Evolutionary conservation across 805 yeast species (phyloP).

Genomic region (Teunomyces aglyptinius): DNA sequence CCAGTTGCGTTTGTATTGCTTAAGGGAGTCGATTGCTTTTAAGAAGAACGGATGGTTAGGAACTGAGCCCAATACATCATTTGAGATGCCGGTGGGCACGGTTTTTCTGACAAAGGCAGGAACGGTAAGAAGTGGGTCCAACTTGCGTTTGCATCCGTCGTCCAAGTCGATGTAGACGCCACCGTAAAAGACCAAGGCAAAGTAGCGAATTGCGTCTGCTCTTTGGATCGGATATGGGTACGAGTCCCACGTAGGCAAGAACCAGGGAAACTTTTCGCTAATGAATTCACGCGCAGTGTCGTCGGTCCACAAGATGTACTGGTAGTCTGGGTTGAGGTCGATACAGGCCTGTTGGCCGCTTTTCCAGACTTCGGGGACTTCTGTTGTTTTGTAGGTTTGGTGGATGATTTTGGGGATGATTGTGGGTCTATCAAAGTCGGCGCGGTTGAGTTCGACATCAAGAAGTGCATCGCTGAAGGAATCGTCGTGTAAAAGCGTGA

Average conservation of each 20-base stretch:
- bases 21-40: slow-evolving; percentile 62
- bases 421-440: slow-evolving; percentile 44
- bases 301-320: slow-evolving; percentile 90
- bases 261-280: slow-evolving; percentile 81
- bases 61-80: slow-evolving; percentile 88
- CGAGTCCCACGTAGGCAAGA: slow-evolving; percentile 69
- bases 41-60: slow-evolving; percentile 84
- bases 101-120: slow-evolving; percentile 90
- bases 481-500: slow-evolving; percentile 73
- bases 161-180: slow-evolving; percentile 90
- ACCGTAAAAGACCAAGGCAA: slow-evolving; percentile 78
- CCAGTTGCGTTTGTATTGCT: slow-evolving; percentile 66
- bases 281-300: slow-evolving; percentile 77
- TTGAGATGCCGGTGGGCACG: slow-evolving; percentile 85
- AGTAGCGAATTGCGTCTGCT: slow-evolving; percentile 89
- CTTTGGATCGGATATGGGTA: slow-evolving; percentile 82
- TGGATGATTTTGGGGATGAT: slow-evolving; percentile 88
- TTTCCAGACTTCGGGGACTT: slow-evolving; percentile 80
- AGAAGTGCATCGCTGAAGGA: slow-evolving; percentile 61
- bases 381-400: slow-evolving; percentile 81
- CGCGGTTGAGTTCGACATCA: slow-evolving; percentile 61
- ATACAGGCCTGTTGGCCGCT: slow-evolving; percentile 74
- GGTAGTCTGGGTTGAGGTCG: slow-evolving; percentile 82
- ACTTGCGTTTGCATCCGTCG: slow-evolving; percentile 75
- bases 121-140: slow-evolving; percentile 77